These are phyloP conservation scores for Colletotrichum graminicola DNA, from an alignment of 2,329 filamentous ascomycete genomes.

Conservation along the genomic window DNA sequence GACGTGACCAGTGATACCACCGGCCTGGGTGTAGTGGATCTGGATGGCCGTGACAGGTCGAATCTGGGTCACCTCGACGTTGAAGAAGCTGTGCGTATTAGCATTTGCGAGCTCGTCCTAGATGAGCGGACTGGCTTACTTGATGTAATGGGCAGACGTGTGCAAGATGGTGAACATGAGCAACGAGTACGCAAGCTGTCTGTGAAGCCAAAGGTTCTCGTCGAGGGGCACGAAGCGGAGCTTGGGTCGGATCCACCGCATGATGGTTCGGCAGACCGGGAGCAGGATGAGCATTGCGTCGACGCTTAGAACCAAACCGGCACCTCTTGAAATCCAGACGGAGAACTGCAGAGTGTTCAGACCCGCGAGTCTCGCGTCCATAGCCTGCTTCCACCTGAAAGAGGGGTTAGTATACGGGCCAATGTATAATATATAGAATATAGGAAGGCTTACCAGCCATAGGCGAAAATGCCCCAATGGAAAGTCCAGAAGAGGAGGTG, in stretches of 20 bases:
- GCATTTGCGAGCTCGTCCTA: conserved; percentile 28
- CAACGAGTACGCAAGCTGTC: conserved; percentile 91
- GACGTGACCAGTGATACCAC: conserved; percentile 93
- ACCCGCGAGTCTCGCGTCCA: conserved; percentile 75
- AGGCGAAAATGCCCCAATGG: conserved; percentile 83
- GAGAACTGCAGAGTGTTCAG: conserved; percentile 88
- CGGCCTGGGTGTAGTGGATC: conserved; percentile 91
- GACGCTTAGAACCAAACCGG: conserved; percentile 85
- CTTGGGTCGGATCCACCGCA: conserved; percentile 88
- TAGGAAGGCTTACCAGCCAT: conserved; percentile 78
- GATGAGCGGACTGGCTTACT: conserved; percentile 68
- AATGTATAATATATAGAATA: not conserved
- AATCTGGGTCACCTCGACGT: conserved; percentile 88
- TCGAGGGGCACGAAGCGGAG: conserved; percentile 91
- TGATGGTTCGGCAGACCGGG: conserved; percentile 92
- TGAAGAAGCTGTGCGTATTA: conserved; percentile 79
- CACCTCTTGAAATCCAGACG: conserved; percentile 96
- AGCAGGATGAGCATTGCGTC: conserved; percentile 90
- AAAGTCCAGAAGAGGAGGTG: conserved; percentile 84
- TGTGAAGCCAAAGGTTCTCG: conserved; percentile 96
- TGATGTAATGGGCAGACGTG: conserved; percentile 89
- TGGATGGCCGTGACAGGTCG: conserved; percentile 84
- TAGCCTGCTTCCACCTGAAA: conserved; percentile 81
- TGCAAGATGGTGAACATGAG: conserved; percentile 86
- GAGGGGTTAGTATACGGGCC: conserved; percentile 44